Evolutionary conservation across 1,284 basidiomycete genomes (phyloP), one percentile per base, ranked within the genome.

Genomic region (Cutaneotrichosporon spelunceum): DNA sequence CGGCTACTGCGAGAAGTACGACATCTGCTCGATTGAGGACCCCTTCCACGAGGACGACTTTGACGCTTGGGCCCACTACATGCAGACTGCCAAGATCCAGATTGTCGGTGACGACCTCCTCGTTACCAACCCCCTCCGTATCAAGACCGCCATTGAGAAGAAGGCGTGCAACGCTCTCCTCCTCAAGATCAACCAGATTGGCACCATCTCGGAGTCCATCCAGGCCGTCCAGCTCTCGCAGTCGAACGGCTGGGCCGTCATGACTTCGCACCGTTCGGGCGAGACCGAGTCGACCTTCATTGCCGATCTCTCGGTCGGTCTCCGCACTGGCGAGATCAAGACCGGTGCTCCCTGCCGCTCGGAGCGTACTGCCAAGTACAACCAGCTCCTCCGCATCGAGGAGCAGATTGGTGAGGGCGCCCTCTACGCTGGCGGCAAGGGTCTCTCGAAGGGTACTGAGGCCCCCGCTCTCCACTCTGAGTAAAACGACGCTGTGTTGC

Each of bases 31-130:
- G 59, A 90, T 99, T 76, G 95, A 99, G 83, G 95, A 99, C 81
- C 95, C 95, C 80, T 99, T 99, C 83, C 94, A 99, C 83, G 94
- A 99, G 84, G 96, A 99, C 80, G 95, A 98, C 84, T 98, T 93
- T 90, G 93, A 93, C 80, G 92, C 93, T 50, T 99, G 96, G 96
- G 83, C 87, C 50, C 88, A 94, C 84, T 92, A 97, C 83, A 95
- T 89, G 72, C 81, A 83, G 73, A 66, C 62, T 54, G 65, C 79
- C 67, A 77, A 75, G 67, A 74, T 80, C 68, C 80, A 95, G 83
- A 90, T 97, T 74, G 94, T 98, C 74, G 94, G 94, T 75, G 95
- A 99, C 77, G 95, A 99, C 80, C 82, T 99, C 82, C 97, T 94
- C 13, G 96, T 99, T 73, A 99, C 96, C 77, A 99, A 57, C 56